Conservation (phyloP, 2,329 filamentous ascomycete species). For the Botrytis hyacinthi region DNA sequence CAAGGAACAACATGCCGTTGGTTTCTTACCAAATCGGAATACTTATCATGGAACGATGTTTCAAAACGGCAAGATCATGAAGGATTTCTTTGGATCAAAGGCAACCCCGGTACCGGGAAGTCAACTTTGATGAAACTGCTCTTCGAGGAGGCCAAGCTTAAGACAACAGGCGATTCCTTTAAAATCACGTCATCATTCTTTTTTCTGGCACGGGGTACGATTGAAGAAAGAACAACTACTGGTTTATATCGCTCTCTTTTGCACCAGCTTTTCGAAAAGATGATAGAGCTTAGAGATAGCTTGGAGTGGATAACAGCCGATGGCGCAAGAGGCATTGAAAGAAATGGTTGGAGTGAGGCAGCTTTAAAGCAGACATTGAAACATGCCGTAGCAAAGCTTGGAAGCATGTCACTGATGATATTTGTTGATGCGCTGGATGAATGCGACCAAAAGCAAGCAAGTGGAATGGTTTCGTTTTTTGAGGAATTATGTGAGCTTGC, state of each 20-base stretch:
- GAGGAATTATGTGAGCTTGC: slow-evolving; percentile 27
- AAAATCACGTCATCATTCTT: slow-evolving; percentile 40
- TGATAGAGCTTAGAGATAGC: slow-evolving; percentile 39
- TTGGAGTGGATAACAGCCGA: slow-evolving; percentile 33
- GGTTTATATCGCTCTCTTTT: slow-evolving; percentile 54
- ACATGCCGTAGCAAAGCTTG: slow-evolving; percentile 35
- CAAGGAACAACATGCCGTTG: slow-evolving; percentile 44
- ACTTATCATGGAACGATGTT: slow-evolving; percentile 42
- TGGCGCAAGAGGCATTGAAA: slow-evolving; percentile 26
- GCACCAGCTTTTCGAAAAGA: slow-evolving; percentile 44
- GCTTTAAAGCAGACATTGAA: slow-evolving; percentile 31
- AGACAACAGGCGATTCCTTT: slow-evolving; percentile 25
- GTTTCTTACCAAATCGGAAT: slow-evolving; percentile 41
- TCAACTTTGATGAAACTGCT: slow-evolving; percentile 45
- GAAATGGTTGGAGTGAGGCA: slow-evolving; percentile 35
- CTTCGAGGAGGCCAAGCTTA: slow-evolving; percentile 34
- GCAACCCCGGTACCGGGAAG: slow-evolving; percentile 48
- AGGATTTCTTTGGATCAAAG: slow-evolving; percentile 49
- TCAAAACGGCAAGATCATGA: slow-evolving; percentile 35
- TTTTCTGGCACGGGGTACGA: slow-evolving; percentile 31
- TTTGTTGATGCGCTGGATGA: slow-evolving; percentile 37
- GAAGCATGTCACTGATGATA: slow-evolving; percentile 35
- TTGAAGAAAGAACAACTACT: slow-evolving; percentile 45
- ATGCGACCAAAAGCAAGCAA: slow-evolving; percentile 24
- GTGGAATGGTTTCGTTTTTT: slow-evolving; percentile 29